A percentile compares a stretch with the other conserved stretches of the same genome.
Evolutionary conservation across 192 early-diverging fungal genomes (phyloP).

Genomic region (Coemansia sp.): DNA sequence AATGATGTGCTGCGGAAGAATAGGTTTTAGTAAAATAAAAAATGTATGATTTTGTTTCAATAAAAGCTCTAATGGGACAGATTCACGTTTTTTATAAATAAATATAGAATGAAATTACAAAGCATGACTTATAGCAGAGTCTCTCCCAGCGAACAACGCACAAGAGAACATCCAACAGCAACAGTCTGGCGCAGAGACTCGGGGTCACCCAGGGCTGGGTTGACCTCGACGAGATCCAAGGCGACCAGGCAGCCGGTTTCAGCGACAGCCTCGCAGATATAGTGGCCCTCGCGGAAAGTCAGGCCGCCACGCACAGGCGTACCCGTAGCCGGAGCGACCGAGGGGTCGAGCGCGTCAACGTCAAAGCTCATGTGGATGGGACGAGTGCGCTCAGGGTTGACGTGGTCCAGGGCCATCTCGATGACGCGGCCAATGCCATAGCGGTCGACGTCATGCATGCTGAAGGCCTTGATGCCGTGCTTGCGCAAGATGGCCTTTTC

Average conservation of each 20-base stretch:
- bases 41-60: no score
- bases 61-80: neutral
- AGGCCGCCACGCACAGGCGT: conserved; percentile 95
- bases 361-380: conserved; percentile 94
- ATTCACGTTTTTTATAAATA: neutral
- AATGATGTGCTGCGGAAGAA: no score
- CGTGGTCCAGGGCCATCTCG: conserved; percentile 89
- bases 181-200: conserved; percentile 80
- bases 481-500: conserved; percentile 87
- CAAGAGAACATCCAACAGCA: conserved; percentile 87
- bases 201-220: conserved; percentile 83
- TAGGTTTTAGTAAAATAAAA: no score
- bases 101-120: conserved; percentile 6
- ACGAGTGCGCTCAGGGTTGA: conserved; percentile 69
- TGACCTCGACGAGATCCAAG: conserved; percentile 95
- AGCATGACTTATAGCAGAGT: conserved; percentile 61
- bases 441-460: conserved; percentile 95
- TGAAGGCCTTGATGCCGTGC: conserved; percentile 89
- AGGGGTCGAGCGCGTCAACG: conserved; percentile 94
- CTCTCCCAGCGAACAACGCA: conserved; percentile 84
- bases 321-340: conserved; percentile 92
- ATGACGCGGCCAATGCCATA: conserved; percentile 92
- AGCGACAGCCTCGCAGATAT: conserved; percentile 88
- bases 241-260: conserved; percentile 90
- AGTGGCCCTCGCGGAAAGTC: conserved; percentile 96